Evolutionary conservation across 2,329 filamentous ascomycete genomes (phyloP), one percentile per base, ranked within the genome.

Genomic region (Colletotrichum gloeosporioides): DNA sequence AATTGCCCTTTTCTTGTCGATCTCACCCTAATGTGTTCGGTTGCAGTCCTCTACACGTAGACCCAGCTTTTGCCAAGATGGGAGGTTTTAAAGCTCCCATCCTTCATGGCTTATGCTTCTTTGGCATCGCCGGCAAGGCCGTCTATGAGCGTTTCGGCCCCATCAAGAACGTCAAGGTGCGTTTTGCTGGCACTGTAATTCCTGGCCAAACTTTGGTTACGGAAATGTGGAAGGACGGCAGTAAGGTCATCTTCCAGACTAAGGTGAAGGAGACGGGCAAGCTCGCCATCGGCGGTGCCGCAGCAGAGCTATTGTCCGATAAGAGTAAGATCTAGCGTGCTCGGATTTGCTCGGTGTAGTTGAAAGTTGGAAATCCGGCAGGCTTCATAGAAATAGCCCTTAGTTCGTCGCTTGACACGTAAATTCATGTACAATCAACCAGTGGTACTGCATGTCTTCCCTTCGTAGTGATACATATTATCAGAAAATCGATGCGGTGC

Each of bases 61-160:
- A 99, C 85, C 97, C 97, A 2, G 91, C 92, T 66, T 99, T 99
- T 86, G 95, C 95, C 87, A 97, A 97, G 88, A 93, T 98, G 80
- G 97, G 96, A 76, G 97, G 97, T 76, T 99, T 99, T 92, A 94
- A 97, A 87, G 92, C 89, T 32, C 97, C 97, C 15, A 99, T 99
- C 83, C 89, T 99, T 70, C 97, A 99, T 88, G 97, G 97, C n/a
- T 92, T 99, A 49, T 98, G 96, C 91, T 97, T 93, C 84, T 96
- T 99, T 82, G 97, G 97, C 80, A 92, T 99, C 79, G 93, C 95
- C 18, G 95, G 94, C 79, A 98, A 98, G 90, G 96, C 96, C 76
- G 92, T 99, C 53, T 94, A 96, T 84, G 91, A 95, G 86, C 93
- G 90, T 13, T 99, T 93, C 82, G 97, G 97, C 6, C 87, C 91